phyloP scores from a whole-genome alignment of 2,329 filamentous ascomycete species.

The Aspergillus oerlinghausenensis region DNA sequence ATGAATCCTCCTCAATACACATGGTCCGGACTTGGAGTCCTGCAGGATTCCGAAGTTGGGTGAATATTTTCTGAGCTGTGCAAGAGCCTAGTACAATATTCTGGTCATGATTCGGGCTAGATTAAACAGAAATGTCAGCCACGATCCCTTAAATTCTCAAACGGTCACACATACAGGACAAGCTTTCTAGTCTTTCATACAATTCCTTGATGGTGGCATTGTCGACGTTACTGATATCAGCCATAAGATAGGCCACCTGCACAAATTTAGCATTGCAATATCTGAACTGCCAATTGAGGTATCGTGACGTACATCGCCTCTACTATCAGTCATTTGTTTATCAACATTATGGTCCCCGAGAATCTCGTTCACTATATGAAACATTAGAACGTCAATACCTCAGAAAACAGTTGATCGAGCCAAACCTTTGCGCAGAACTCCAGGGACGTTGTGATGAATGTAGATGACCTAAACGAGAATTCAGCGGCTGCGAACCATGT shows the following conservation, averaged over 20 bases:
- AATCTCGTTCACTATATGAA: conserved; percentile 74
- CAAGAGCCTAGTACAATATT: conserved; percentile 36
- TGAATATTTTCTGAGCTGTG: background rate
- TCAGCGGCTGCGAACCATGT: background rate
- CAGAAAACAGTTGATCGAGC: conserved; percentile 3
- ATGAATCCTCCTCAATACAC: background rate
- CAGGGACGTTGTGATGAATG: conserved; percentile 94
- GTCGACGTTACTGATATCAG: conserved; percentile 86
- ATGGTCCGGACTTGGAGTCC: background rate
- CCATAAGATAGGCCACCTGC: conserved; percentile 90
- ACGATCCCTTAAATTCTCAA: background rate
- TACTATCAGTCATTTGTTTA: conserved; percentile 96
- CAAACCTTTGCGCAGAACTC: conserved; percentile 77
- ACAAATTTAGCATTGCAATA: conserved; percentile 10
- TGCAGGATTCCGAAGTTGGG: conserved; percentile 16
- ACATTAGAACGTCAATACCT: conserved; percentile 12
- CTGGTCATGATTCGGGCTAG: conserved; percentile 45
- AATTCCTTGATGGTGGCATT: conserved; percentile 78
- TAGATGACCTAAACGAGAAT: conserved; percentile 66
- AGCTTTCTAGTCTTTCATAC: conserved; percentile 72
- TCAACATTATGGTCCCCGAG: conserved; percentile 95
- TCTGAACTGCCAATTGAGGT: background rate
- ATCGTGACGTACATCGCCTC: conserved; percentile 64
- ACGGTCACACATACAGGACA: conserved; percentile 62
- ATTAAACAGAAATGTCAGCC: conserved; percentile 9